Base-by-base conservation (phyloP, 495 filamentous ascomycete genomes). In the Opeltia flavorubescens region DNA sequence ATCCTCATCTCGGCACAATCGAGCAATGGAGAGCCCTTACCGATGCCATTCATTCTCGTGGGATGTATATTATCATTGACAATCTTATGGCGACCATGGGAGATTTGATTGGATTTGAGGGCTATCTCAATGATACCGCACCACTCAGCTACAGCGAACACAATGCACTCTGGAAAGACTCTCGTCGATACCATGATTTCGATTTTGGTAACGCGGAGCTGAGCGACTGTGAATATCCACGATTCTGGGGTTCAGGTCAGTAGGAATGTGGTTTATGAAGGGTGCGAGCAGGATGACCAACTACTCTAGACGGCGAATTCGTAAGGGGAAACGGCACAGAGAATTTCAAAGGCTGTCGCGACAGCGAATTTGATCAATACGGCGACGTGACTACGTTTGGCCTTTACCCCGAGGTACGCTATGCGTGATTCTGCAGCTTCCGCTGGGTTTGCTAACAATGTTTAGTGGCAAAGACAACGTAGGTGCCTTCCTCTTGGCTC, bases 351-450 rank as follows among this genome's bases (percentile, higher is more conserved):
- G 62, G 63, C 26, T 66, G 64, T 47, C 56, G 58, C 11, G 52
- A 66, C 31, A 65, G 63, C 43, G 64, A 67, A 18, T 67, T 61
- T 41, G 60, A 65, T 46, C 63, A 66, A 51, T 68, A 65, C 44
- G 66, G 66, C 34, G 78, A 83, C 52, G 74, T 74, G 21, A 77
- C 79, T 55, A 76, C 80, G 12, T 83, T 83, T 50, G 80, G 80
- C 47, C 74, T 78, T 23, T 81, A 67, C 44, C 78, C 77, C 1
- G 78, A 83, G 52, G 38, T 41, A 41, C 6, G 29, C 13, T 6
- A 13, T 31, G 29, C 29, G 6, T 31, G 6, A 31, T 6, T 13
- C 29, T 31, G 6, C 6, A 6, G 6, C 6, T 6, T 6, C 13
- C 6, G 29, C 29, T 31, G 29, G 36, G 6, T 6, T 7, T 3